phyloP scores from a whole-genome alignment of 345 rosid genomes.

The Syzygium aqueum region DNA sequence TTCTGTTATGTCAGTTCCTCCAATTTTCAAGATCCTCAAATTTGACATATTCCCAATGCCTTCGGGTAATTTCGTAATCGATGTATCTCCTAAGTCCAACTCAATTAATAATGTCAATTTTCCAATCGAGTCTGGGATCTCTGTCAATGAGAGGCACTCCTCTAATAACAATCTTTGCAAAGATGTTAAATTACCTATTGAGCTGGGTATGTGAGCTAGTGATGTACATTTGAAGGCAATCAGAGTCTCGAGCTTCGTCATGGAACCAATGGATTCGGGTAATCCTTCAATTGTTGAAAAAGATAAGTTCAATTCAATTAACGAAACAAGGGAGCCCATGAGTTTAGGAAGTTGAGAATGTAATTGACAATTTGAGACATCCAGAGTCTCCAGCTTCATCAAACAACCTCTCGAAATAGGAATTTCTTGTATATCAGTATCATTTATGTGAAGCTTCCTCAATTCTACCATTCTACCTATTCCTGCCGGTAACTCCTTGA shows the following conservation, averaged over 20 bases:
- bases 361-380: too few relatives aligned
- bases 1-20: neutral
- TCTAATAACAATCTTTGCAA: neutral
- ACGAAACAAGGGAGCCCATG: too few relatives aligned
- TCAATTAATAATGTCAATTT: too few relatives aligned
- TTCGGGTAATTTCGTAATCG: neutral
- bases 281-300: too few relatives aligned
- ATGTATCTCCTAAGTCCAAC: neutral
- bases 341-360: too few relatives aligned
- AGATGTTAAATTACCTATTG: neutral
- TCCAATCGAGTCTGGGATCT: accelerated
- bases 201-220: neutral
- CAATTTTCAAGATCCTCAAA: neutral
- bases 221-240: neutral
- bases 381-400: too few relatives aligned
- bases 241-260: neutral
- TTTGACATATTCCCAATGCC: neutral
- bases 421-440: too few relatives aligned
- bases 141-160: neutral
- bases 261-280: accelerated
- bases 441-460: too few relatives aligned
- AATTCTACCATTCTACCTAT: too few relatives aligned
- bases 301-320: too few relatives aligned
- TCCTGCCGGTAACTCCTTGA: too few relatives aligned
- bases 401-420: too few relatives aligned